phyloP scores from a whole-genome alignment of 2,329 filamentous ascomycete genomes.

The Colletotrichum melonis region DNA sequence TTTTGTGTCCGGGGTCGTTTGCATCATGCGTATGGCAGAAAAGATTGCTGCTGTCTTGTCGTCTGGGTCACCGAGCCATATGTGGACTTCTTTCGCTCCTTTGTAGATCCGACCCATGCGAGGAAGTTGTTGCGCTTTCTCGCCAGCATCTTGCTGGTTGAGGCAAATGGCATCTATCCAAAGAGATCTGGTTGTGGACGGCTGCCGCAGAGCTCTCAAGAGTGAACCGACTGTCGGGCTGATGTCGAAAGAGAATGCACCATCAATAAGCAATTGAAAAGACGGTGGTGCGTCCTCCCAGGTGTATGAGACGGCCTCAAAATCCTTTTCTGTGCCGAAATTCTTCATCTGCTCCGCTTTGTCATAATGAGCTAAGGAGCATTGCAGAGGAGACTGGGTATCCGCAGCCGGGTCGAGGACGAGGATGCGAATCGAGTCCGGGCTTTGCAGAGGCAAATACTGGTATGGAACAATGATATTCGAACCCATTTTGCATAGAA shows the following conservation, averaged over 20 bases:
- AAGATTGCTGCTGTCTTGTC: neutral
- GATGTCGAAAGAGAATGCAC: neutral
- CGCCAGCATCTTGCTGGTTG: neutral
- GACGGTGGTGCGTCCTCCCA: neutral
- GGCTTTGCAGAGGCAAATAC: neutral
- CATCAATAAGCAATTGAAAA: neutral
- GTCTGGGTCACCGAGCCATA: neutral
- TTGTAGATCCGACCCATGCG: neutral
- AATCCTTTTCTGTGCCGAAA: neutral
- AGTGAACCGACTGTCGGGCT: neutral
- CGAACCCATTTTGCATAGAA: neutral
- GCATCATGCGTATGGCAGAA: neutral
- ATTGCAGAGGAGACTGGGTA: neutral
- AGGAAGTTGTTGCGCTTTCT: neutral
- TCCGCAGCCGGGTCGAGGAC: neutral
- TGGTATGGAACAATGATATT: neutral
- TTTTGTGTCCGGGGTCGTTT: neutral
- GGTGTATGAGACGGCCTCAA: neutral
- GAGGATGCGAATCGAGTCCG: neutral
- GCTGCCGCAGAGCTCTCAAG: neutral
- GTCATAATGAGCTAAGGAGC: neutral
- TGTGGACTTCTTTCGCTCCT: neutral
- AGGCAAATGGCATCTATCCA: neutral
- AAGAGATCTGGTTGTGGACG: neutral
- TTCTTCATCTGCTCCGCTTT: neutral